phyloP scores from a whole-genome alignment of 495 filamentous ascomycete species.

The Corynascus novoguineensis region DNA sequence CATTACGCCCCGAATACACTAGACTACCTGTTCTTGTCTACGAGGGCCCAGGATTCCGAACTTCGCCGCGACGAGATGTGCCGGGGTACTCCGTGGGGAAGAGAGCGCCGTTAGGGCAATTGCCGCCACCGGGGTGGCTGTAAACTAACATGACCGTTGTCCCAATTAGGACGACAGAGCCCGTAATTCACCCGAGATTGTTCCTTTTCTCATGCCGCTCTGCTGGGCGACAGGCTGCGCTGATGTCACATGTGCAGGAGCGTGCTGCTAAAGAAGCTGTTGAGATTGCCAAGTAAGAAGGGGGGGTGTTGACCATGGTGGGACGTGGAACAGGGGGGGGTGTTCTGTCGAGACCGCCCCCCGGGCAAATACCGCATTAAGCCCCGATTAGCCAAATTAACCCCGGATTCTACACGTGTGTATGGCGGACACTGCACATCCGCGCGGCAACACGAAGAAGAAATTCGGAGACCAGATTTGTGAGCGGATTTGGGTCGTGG shows the following conservation, averaged over 20 bases:
- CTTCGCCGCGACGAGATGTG: constrained; percentile 10
- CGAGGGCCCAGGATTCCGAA: background rate
- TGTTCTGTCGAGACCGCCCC: constrained; percentile 7
- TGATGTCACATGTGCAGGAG: constrained; percentile 22
- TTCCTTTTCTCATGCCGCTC: constrained; percentile 26
- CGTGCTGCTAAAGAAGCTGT: no score
- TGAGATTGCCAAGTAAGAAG: no score
- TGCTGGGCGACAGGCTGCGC: constrained; percentile 6
- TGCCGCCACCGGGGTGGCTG: constrained; percentile 14
- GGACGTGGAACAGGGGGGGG: background rate
- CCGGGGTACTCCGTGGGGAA: constrained; percentile 5
- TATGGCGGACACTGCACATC: constrained; percentile 27
- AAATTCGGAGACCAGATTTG: constrained; percentile 24
- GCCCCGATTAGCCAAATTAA: constrained; percentile 39
- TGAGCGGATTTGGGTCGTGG: constrained; percentile 15
- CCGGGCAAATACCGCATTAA: constrained; percentile 20
- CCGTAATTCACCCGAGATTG: constrained; percentile 31
- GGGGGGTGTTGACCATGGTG: constrained; percentile 4
- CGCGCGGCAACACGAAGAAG: constrained; percentile 25
- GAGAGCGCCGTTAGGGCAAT: constrained; percentile 10
- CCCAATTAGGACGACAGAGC: constrained; percentile 22
- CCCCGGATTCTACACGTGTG: constrained; percentile 35
- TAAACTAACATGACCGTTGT: constrained; percentile 5
- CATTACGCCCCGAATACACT: background rate
- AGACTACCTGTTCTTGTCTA: constrained; percentile 1